phyloP scores from a whole-genome alignment of 139 green algal species.

The Pleodorina starrii region DNA sequence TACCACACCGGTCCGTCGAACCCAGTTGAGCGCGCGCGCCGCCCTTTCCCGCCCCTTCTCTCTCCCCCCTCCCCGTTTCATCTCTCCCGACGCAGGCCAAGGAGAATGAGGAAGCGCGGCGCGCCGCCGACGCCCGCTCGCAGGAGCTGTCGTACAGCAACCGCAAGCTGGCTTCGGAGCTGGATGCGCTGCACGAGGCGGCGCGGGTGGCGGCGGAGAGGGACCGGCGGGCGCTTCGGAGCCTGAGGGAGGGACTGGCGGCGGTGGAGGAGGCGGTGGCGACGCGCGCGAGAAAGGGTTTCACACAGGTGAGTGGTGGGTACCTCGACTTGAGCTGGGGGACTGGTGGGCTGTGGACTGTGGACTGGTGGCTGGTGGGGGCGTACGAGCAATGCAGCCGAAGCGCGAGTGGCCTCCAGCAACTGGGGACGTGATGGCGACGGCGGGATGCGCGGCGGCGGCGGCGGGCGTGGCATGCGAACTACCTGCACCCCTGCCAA shows the following conservation, averaged over 20 bases:
- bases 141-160: slow-evolving; percentile 72
- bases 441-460: too few species aligned
- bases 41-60: too few species aligned
- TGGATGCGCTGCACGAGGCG: slow-evolving; percentile 57
- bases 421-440: too few species aligned
- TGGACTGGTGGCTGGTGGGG: too few species aligned
- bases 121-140: not conserved
- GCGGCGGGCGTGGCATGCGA: too few species aligned
- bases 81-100: slow-evolving; percentile 55
- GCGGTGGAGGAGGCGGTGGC: slow-evolving; percentile 56
- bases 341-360: too few species aligned
- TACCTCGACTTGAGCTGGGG: too few species aligned
- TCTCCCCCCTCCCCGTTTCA: not conserved
- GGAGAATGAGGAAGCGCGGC: slow-evolving; percentile 49
- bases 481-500: too few species aligned
- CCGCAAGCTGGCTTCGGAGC: slow-evolving; percentile 71
- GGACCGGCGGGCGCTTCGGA: slow-evolving; percentile 46
- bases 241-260: slow-evolving; percentile 52
- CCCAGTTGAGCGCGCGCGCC: too few species aligned
- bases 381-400: too few species aligned
- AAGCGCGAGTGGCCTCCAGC: too few species aligned
- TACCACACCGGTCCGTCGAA: too few species aligned
- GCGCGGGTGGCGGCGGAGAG: slow-evolving; percentile 27
- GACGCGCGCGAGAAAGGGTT: slow-evolving; percentile 53
- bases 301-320: slow-evolving; percentile 12